Conservation (phyloP, 108 stramenopile species). For the Pseudonitzschia multistriata region DNA sequence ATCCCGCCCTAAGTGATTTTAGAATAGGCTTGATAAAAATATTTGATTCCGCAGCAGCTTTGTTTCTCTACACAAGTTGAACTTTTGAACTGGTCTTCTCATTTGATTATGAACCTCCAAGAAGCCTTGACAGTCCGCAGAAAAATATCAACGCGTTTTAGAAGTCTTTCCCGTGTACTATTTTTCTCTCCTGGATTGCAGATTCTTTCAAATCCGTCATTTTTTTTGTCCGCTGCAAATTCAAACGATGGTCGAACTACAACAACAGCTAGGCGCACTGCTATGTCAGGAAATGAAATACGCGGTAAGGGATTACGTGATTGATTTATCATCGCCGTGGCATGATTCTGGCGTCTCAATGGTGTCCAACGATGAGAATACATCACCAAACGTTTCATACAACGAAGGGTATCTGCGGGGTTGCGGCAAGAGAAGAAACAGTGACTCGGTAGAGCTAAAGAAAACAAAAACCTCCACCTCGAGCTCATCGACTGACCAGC, state of each 20-base stretch:
- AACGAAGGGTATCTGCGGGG: background rate
- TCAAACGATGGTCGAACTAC: background rate
- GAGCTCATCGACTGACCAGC: background rate
- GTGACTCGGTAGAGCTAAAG: background rate
- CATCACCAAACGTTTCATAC: background rate
- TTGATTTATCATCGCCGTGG: background rate
- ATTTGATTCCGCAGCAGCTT: too few relatives aligned
- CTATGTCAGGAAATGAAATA: background rate
- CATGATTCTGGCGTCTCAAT: background rate
- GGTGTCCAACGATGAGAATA: background rate
- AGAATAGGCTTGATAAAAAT: too few relatives aligned
- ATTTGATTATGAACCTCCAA: too few relatives aligned
- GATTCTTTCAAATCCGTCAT: too few relatives aligned
- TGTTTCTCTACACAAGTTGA: too few relatives aligned
- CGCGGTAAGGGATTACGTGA: conserved; percentile 4
- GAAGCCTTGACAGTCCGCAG: too few relatives aligned
- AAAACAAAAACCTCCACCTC: background rate
- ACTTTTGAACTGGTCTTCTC: too few relatives aligned
- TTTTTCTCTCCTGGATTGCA: too few relatives aligned
- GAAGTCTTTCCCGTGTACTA: too few relatives aligned
- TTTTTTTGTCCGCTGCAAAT: background rate
- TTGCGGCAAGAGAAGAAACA: background rate
- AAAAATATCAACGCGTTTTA: too few relatives aligned
- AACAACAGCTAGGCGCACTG: background rate
- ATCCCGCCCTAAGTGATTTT: too few relatives aligned